A percentile compares a stretch with the other conserved stretches of the same genome.
Conservation (phyloP, 2,329 filamentous ascomycete genomes). For the Xylariomycetidae sp. region DNA sequence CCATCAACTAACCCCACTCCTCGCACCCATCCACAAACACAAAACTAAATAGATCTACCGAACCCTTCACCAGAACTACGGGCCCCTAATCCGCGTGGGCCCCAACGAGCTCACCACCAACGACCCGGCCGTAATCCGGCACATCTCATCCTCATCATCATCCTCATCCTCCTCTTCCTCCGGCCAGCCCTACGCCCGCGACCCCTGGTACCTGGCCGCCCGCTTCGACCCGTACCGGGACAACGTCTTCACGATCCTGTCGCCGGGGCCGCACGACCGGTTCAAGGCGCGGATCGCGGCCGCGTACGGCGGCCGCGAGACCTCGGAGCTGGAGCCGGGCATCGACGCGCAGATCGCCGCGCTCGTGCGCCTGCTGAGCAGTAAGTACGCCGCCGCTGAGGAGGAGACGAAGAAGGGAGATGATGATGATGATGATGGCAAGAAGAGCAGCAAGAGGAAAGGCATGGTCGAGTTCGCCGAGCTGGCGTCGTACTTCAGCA, state of each 20-base stretch:
- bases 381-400: slow-evolving; percentile 10
- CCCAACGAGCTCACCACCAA: slow-evolving; percentile 32
- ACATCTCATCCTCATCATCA: slow-evolving; percentile 6
- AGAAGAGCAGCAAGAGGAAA: neutral
- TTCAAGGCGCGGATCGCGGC: slow-evolving; percentile 12
- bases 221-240: slow-evolving; percentile 13
- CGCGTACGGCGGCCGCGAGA: slow-evolving; percentile 17
- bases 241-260: slow-evolving; percentile 14
- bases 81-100: slow-evolving; percentile 29
- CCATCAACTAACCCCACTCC: no score
- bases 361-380: slow-evolving; percentile 10
- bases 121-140: slow-evolving; percentile 15
- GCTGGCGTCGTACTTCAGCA: slow-evolving; percentile 12
- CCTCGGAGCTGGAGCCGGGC: slow-evolving; percentile 12
- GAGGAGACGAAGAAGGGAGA: neutral
- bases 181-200: slow-evolving; percentile 9
- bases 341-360: slow-evolving; percentile 15
- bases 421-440: slow-evolving; percentile 1
- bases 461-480: slow-evolving; percentile 13
- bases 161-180: neutral
- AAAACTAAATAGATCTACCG: slow-evolving; percentile 17
- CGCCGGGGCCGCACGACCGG: slow-evolving; percentile 12
- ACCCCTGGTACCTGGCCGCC: slow-evolving; percentile 14
- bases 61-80: slow-evolving; percentile 17
- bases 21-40: no score